Conservation (phyloP, 768 basidiomycete species). For the Tricholoma hemisulphureum region DNA sequence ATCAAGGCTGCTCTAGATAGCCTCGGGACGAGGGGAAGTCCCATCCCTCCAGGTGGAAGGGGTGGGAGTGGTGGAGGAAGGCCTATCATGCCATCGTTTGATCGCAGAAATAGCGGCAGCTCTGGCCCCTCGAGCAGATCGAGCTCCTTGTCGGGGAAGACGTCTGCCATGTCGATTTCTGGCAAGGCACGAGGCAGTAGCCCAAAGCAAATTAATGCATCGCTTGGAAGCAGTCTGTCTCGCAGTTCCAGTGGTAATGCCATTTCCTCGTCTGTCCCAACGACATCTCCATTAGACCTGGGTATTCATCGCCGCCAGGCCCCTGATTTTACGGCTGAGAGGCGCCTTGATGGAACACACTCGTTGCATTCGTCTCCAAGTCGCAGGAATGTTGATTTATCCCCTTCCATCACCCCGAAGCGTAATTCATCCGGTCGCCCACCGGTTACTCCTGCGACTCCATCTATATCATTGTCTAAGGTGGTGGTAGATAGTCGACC, state of each 20-base stretch:
- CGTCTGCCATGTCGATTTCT: conserved; percentile 29
- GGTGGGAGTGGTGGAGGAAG: conserved; percentile 31
- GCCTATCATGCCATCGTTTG: conserved; percentile 32
- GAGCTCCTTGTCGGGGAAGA: conserved; percentile 30
- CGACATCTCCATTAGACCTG: conserved; percentile 46
- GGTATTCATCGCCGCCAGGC: conserved; percentile 48
- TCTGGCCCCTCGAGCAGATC: conserved; percentile 40
- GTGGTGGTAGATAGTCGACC: conserved; percentile 35
- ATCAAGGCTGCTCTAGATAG: conserved; percentile 67
- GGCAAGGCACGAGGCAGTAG: conserved; percentile 54
- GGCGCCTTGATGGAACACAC: conserved; percentile 43
- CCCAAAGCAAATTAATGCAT: conserved; percentile 44
- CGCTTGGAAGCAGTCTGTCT: conserved; percentile 38
- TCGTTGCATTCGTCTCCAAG: conserved; percentile 61
- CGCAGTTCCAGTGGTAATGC: conserved; percentile 41
- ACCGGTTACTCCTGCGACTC: conserved; percentile 41
- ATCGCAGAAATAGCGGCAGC: conserved; percentile 48
- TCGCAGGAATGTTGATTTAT: conserved; percentile 59
- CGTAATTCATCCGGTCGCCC: conserved; percentile 46
- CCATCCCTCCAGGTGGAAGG: conserved; percentile 27
- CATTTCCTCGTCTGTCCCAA: conserved; percentile 46
- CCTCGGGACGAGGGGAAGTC: conserved; percentile 40
- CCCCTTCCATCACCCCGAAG: conserved; percentile 42
- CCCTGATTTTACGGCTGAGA: conserved; percentile 33
- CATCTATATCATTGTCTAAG: conserved; percentile 41